Evolutionary conservation across 257 asterid species (phyloP).

Genomic region (Solanum chmielewskii): DNA sequence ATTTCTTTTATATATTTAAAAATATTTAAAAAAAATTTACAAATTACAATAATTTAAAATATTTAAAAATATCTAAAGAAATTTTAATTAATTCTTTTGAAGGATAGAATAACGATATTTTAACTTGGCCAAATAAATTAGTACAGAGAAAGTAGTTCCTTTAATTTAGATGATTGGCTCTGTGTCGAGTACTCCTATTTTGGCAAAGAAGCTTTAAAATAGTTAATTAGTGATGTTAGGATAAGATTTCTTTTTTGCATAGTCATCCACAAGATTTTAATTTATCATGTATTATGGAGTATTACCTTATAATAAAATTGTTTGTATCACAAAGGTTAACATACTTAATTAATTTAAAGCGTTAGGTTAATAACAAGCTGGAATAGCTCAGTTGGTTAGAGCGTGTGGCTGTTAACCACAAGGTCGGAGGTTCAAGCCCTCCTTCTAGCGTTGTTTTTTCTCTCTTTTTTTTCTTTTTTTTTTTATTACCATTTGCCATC

Average conservation of each 20-base stretch:
- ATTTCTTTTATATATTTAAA: too few species aligned
- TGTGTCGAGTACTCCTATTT: not conserved
- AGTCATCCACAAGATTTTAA: not conserved
- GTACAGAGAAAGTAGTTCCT: too few species aligned
- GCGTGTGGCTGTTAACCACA: conserved; percentile 99
- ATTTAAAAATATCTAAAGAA: too few species aligned
- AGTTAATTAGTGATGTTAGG: not conserved
- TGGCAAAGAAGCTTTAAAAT: not conserved
- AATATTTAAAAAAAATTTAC: too few species aligned
- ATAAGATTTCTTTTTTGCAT: not conserved
- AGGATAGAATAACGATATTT: too few species aligned
- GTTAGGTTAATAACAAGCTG: conserved; percentile 21
- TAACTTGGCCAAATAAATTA: too few species aligned
- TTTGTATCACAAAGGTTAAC: not conserved
- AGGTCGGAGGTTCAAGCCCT: conserved; percentile 97
- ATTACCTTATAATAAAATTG: too few species aligned
- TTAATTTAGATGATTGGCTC: not conserved
- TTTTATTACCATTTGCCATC: too few species aligned
- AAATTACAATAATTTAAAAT: too few species aligned
- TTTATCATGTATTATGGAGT: not conserved
- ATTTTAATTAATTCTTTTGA: too few species aligned
- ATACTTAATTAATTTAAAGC: too few species aligned
- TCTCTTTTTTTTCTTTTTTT: too few species aligned
- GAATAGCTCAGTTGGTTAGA: conserved; percentile 99
- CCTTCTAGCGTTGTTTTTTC: conserved; percentile 31